A percentile compares a stretch with the other conserved stretches of the same genome.
These are phyloP conservation scores for Pythium plurisporium DNA, from an alignment of 352 stramenopile genomes.

Conservation along the genomic window DNA sequence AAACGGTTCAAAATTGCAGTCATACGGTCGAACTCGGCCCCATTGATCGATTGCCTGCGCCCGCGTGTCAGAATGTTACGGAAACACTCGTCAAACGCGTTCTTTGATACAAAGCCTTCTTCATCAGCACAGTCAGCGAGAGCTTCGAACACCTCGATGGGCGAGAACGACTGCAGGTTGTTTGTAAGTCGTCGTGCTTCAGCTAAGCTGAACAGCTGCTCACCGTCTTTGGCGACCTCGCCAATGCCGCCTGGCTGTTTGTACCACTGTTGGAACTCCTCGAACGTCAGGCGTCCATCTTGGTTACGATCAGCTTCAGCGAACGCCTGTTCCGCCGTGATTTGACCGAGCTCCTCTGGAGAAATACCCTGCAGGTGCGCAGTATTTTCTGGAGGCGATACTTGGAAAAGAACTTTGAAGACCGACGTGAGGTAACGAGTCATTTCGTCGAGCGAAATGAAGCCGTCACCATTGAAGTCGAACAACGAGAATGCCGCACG, in stretches of 20 bases:
- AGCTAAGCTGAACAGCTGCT: constrained; percentile 73
- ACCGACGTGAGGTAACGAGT: constrained; percentile 84
- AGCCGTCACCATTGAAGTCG: constrained; percentile 87
- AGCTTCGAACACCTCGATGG: constrained; percentile 75
- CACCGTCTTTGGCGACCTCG: constrained; percentile 70
- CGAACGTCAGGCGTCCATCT: constrained; percentile 71
- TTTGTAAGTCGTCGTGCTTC: constrained; percentile 74
- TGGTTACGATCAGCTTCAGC: constrained; percentile 60
- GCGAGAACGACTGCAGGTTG: constrained; percentile 54
- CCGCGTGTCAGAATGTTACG: constrained; percentile 63
- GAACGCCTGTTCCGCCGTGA: constrained; percentile 78
- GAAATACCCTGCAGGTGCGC: constrained; percentile 50
- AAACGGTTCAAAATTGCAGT: constrained; percentile 69
- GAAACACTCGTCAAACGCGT: constrained; percentile 76
- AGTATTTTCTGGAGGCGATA: constrained; percentile 24
- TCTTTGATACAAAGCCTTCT: constrained; percentile 62
- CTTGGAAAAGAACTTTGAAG: constrained; percentile 82
- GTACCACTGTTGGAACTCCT: constrained; percentile 88
- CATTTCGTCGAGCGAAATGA: constrained; percentile 86
- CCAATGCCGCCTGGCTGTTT: constrained; percentile 63
- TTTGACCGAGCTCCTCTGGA: constrained; percentile 71
- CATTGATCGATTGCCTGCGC: constrained; percentile 31
- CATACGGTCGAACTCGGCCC: constrained; percentile 58
- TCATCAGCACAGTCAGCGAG: constrained; percentile 67
- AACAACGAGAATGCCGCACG: constrained; percentile 82